Evolutionary conservation across 306 rosid species (phyloP).

Genomic region (Senna siamea): DNA sequence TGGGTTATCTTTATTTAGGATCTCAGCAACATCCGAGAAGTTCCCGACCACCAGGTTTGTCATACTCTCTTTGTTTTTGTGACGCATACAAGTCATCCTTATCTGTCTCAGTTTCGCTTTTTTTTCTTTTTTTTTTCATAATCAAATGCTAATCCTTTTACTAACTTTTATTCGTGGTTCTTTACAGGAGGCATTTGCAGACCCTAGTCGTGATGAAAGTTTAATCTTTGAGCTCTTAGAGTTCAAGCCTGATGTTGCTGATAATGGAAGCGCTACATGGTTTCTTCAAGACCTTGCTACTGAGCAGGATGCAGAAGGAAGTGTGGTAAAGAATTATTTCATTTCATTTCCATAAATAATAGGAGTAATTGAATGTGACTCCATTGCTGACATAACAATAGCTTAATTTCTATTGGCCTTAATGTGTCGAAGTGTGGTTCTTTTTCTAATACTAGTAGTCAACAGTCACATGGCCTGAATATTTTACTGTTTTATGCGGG

Average conservation of each 20-base stretch:
- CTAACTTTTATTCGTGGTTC: conserved; percentile 24
- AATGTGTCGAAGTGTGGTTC: background rate
- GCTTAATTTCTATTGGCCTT: conserved; percentile 19
- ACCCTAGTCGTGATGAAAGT: conserved; percentile 81
- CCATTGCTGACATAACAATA: conserved; percentile 21
- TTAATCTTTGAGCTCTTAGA: conserved; percentile 84
- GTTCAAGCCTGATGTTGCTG: conserved; percentile 68
- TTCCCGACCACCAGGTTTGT: conserved; percentile 87
- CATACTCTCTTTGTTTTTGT: background rate
- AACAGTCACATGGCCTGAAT: background rate
- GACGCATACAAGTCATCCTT: background rate
- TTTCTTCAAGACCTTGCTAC: conserved; percentile 90
- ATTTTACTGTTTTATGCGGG: conserved; percentile 5
- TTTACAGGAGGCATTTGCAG: conserved; percentile 73
- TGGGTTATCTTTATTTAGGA: conserved; percentile 53
- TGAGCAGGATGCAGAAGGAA: conserved; percentile 80
- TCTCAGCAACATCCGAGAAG: conserved; percentile 75
- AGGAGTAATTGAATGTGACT: background rate
- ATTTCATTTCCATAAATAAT: conserved; percentile 9
- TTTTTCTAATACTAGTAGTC: background rate
- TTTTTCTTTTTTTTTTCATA: background rate
- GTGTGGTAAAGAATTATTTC: conserved; percentile 56
- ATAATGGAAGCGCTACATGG: conserved; percentile 83
- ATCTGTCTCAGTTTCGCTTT: too few relatives aligned
- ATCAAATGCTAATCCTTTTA: conserved; percentile 2